Evolutionary conservation across 495 filamentous ascomycete species (phyloP).

Genomic region (Aspergillus sclerotiicarbonarius): DNA sequence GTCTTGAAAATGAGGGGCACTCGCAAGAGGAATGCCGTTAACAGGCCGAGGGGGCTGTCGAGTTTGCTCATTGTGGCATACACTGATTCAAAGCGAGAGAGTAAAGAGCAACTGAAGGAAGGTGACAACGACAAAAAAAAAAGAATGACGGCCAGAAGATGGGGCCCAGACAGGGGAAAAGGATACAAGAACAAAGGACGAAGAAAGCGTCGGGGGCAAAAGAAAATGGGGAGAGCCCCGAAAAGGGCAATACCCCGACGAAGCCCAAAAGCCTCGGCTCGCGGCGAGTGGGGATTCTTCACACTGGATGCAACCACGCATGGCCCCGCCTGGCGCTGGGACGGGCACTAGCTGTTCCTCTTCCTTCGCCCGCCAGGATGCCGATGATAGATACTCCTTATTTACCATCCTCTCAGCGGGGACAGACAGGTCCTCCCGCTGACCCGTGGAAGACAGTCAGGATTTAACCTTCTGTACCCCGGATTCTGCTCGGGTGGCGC

Average conservation of each 20-base stretch:
- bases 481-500: background rate
- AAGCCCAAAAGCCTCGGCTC: background rate
- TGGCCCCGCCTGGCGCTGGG: too few relatives aligned
- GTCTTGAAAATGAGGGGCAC: conserved; percentile 68
- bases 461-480: background rate
- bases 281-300: background rate
- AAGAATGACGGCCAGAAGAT: background rate
- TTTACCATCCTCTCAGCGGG: too few relatives aligned
- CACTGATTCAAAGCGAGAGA: background rate
- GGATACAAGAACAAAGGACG: background rate
- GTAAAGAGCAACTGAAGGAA: background rate
- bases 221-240: background rate
- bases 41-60: conserved; percentile 34
- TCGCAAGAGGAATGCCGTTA: conserved; percentile 51
- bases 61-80: conserved; percentile 32
- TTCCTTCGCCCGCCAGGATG: too few relatives aligned
- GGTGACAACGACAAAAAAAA: background rate
- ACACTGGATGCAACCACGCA: background rate
- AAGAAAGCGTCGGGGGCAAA: background rate
- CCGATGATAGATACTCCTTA: background rate
- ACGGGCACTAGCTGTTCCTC: too few relatives aligned
- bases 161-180: too few relatives aligned
- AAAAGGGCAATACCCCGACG: background rate
- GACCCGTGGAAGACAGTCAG: background rate
- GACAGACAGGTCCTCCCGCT: background rate